Base-by-base conservation (phyloP, 73 alveolate species). In the Blepharisma japonicum region DNA sequence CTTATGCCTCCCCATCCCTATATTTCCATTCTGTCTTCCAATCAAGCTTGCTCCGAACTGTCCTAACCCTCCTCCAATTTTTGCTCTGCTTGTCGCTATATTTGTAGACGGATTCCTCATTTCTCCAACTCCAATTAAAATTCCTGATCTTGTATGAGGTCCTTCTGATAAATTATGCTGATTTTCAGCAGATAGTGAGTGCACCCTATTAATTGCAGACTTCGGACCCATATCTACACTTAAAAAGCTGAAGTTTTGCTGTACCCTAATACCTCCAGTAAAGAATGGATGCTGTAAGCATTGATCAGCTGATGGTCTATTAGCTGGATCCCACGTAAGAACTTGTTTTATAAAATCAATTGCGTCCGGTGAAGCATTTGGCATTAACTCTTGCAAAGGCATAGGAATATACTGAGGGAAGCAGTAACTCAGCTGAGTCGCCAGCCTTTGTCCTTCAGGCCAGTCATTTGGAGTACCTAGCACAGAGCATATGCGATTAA, bases 401-500 rank as follows among this genome's bases (percentile, higher is more conserved):
- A 92, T 89, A 45, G 94, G 91, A 47, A 88, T 89, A 78, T 81
- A 92, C 77, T 94, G 91, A 2, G 98, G 99, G 78, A 96, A 92
- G 54, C 90, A 87, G 81, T 90, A 91, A 61, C 96, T 94, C 39
- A 93, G 85, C 68, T 91, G 89, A 45, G 93, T 56, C 0, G 99
- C 98, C 20, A 96, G 89, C 68, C 85, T 91, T 72, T 86, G 89
- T 18, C 98, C 98, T 71, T 96, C 99, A 25, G 97, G 95, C 98
- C 99, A 96, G 79, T 96, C 87, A 42, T 83, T 87, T 23, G 99
- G 99, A 21, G 97, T 90, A 18, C 99, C 99, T 48, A 96, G 89
- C 8, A 95, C 91, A 55, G 94, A 94, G 74, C 98, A 89, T 7
- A 95, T 89, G 84, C 94, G 94, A 81, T 89, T 90, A 82, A 96